Evolutionary conservation across 129 eudicot species (phyloP).

Genomic region (carrot (Daucus carota)): DNA sequence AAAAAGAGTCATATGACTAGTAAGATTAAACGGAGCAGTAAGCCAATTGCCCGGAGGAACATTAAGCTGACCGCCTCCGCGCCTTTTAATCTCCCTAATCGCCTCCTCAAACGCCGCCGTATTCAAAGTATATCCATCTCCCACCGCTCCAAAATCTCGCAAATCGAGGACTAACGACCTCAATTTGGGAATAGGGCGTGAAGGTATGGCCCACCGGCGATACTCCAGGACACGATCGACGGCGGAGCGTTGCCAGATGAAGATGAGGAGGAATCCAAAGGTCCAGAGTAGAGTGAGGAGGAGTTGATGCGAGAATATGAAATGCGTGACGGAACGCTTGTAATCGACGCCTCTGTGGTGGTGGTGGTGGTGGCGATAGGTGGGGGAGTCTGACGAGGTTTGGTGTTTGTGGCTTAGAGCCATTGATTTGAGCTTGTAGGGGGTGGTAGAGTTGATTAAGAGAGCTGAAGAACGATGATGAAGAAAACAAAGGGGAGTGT

Average conservation of each 20-base stretch:
- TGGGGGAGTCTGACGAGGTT: conserved; percentile 17
- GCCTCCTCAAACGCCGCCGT: conserved; percentile 49
- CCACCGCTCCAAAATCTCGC: conserved; percentile 52
- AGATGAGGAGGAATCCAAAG: conserved; percentile 28
- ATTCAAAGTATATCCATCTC: conserved; percentile 47
- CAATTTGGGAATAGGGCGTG: conserved; percentile 35
- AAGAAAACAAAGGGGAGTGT: no score
- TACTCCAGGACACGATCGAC: conserved; percentile 21
- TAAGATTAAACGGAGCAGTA: conserved; percentile 57
- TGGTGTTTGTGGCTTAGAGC: neutral
- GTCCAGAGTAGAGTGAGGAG: conserved; percentile 39
- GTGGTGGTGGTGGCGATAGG: conserved; percentile 18
- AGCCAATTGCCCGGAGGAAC: conserved; percentile 45
- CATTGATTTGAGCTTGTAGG: neutral
- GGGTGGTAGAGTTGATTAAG: no score
- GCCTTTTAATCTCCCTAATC: conserved; percentile 27
- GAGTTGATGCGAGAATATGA: conserved; percentile 9
- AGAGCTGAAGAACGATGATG: no score
- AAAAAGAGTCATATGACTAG: conserved; percentile 59
- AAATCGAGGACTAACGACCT: conserved; percentile 39
- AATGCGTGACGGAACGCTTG: conserved; percentile 11
- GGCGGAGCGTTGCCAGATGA: conserved; percentile 33
- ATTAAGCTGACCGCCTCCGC: conserved; percentile 60
- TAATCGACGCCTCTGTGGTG: conserved; percentile 1
- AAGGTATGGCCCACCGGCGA: conserved; percentile 18